A percentile compares a stretch with the other conserved stretches of the same genome.
phyloP scores from a whole-genome alignment of 257 asterid species.

The Verbascum thapsus region DNA sequence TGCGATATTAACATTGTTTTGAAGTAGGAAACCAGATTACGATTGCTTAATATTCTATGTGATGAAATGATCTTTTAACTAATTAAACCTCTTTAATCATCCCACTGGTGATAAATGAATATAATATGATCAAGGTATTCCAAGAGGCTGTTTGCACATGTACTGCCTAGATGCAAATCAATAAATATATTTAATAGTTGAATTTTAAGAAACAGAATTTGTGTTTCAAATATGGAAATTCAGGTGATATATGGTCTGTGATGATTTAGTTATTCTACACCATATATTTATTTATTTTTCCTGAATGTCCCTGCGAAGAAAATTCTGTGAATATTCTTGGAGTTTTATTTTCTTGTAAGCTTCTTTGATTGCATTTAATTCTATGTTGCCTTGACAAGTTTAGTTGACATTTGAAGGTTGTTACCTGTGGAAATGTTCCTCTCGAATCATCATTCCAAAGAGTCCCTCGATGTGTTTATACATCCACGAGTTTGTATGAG shows the following conservation, averaged over 20 bases:
- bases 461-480: constrained; percentile 72
- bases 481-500: constrained; percentile 67
- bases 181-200: background rate
- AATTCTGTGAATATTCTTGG: background rate
- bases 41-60: constrained; percentile 4
- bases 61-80: background rate
- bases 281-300: background rate
- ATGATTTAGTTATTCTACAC: constrained; percentile 18
- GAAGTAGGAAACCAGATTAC: constrained; percentile 13
- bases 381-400: constrained; percentile 21
- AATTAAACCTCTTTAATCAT: background rate
- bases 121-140: constrained; percentile 3
- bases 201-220: constrained; percentile 4
- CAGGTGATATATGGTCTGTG: background rate
- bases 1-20: constrained; percentile 7
- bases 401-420: constrained; percentile 48
- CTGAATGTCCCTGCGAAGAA: constrained; percentile 12
- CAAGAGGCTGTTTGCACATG: background rate
- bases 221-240: background rate
- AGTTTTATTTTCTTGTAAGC: background rate
- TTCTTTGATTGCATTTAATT: too few species aligned
- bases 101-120: background rate
- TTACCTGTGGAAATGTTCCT: constrained; percentile 75
- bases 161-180: background rate
- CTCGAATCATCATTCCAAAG: constrained; percentile 76